Evolutionary conservation across 2,329 filamentous ascomycete species (phyloP).

Genomic region (Paecilomyces sp.): DNA sequence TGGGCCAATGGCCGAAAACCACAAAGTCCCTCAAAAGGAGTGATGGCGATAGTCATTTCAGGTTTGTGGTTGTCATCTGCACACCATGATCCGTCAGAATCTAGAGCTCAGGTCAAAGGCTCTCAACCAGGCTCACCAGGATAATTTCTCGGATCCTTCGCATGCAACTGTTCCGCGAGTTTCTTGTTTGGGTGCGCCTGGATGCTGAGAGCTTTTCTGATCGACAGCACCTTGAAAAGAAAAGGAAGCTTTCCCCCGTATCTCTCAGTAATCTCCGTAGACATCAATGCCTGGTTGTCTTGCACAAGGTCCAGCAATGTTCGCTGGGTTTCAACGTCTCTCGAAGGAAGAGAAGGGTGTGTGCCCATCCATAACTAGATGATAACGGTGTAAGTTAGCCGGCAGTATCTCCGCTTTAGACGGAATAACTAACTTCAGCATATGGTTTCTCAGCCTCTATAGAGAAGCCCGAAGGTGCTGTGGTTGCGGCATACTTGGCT

Average conservation of each 20-base stretch:
- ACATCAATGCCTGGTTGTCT: constrained; percentile 79
- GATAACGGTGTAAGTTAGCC: constrained; percentile 1
- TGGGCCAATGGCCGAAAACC: constrained; percentile 85
- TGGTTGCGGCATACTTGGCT: constrained; percentile 82
- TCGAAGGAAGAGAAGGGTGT: constrained; percentile 91
- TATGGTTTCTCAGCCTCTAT: constrained; percentile 88
- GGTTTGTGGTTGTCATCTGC: constrained; percentile 97
- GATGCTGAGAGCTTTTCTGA: constrained; percentile 92
- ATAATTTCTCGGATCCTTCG: constrained; percentile 84
- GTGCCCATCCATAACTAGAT: constrained; percentile 96
- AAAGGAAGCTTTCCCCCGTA: constrained; percentile 85
- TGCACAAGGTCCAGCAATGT: constrained; percentile 80
- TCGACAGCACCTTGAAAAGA: constrained; percentile 94
- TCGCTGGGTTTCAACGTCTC: constrained; percentile 74
- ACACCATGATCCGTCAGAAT: neutral
- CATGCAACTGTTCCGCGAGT: constrained; percentile 81
- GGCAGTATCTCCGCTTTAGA: constrained; percentile 1
- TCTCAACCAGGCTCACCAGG: constrained; percentile 44
- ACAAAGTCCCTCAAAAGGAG: constrained; percentile 90
- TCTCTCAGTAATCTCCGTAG: constrained; percentile 61
- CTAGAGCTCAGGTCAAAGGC: neutral
- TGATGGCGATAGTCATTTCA: constrained; percentile 98
- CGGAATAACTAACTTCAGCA: constrained; percentile 61
- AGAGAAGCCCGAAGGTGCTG: constrained; percentile 63
- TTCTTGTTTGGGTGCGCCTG: constrained; percentile 96